phyloP scores from a whole-genome alignment of 2,329 filamentous ascomycete genomes.

The Ceratocystis ficicola region DNA sequence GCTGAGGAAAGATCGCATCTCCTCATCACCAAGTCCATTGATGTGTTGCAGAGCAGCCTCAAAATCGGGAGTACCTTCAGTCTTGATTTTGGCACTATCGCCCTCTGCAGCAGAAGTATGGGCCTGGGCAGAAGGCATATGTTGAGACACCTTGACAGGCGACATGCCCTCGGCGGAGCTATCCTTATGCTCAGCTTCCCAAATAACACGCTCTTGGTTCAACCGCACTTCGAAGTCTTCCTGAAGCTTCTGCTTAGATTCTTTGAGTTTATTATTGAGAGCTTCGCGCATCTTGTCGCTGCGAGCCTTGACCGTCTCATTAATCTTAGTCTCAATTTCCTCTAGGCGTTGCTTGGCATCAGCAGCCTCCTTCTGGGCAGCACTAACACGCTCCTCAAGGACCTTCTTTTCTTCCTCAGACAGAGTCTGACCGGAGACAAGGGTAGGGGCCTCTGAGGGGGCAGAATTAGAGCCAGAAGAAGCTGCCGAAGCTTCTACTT shows the following conservation, averaged over 20 bases:
- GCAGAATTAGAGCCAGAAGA: constrained; percentile 24
- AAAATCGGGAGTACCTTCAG: constrained; percentile 31
- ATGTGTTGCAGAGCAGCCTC: constrained; percentile 19
- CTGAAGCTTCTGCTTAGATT: constrained; percentile 44
- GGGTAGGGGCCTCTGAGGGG: constrained; percentile 23
- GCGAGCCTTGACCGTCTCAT: constrained; percentile 49
- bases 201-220: constrained; percentile 52
- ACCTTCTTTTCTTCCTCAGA: constrained; percentile 47
- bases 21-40: constrained; percentile 34
- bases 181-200: constrained; percentile 41
- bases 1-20: constrained; percentile 45
- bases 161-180: constrained; percentile 23
- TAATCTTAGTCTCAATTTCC: constrained; percentile 51
- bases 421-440: constrained; percentile 26
- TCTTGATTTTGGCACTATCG: constrained; percentile 35
- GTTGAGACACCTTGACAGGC: constrained; percentile 23
- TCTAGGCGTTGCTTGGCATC: constrained; percentile 53
- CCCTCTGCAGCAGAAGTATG: constrained; percentile 30
- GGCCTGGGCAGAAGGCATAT: constrained; percentile 23
- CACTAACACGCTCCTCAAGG: constrained; percentile 50
- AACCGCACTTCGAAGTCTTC: constrained; percentile 40
- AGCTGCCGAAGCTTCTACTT: constrained; percentile 48
- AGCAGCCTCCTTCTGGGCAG: constrained; percentile 48
- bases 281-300: constrained; percentile 57
- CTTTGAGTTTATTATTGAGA: constrained; percentile 58